Evolutionary conservation across 2,329 filamentous ascomycete species (phyloP).

Genomic region (Cordyceps javanica): DNA sequence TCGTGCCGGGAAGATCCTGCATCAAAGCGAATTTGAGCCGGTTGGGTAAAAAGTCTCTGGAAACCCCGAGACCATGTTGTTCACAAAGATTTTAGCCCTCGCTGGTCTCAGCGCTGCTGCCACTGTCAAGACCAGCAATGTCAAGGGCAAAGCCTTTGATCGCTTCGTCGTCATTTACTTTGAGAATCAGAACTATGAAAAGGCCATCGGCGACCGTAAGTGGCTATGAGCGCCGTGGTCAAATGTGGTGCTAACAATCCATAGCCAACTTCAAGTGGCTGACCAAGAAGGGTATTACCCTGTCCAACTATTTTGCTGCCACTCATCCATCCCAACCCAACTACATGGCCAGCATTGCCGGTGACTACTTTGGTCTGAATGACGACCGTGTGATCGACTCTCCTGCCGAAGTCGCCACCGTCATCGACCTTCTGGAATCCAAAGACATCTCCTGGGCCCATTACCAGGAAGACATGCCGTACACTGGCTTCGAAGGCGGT

Average conservation of each 20-base stretch:
- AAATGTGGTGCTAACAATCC: background rate
- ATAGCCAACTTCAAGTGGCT: conserved; percentile 24
- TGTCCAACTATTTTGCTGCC: conserved; percentile 39
- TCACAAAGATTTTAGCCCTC: background rate
- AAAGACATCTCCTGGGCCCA: conserved; percentile 61
- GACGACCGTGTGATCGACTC: conserved; percentile 53
- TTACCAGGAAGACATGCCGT: conserved; percentile 76
- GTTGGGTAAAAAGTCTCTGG: too few species aligned
- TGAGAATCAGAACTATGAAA: conserved; percentile 67
- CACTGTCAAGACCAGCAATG: conserved; percentile 8
- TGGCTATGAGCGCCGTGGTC: conserved; percentile 11
- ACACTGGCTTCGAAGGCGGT: conserved; percentile 62
- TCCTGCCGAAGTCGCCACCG: conserved; percentile 55
- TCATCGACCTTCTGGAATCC: conserved; percentile 62
- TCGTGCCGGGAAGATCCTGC: background rate
- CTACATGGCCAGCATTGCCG: conserved; percentile 55
- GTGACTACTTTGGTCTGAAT: conserved; percentile 58
- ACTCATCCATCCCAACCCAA: conserved; percentile 65
- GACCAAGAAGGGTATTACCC: conserved; percentile 23
- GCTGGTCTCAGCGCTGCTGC: conserved; percentile 4
- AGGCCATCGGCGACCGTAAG: conserved; percentile 56
- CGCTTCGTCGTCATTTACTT: conserved; percentile 70
- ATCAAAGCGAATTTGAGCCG: too few species aligned
- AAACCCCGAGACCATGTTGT: background rate
- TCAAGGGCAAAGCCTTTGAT: conserved; percentile 48